These are phyloP conservation scores for Saccharomycopsis schoenii DNA, from an alignment of 805 yeast genomes.

Conservation along the genomic window DNA sequence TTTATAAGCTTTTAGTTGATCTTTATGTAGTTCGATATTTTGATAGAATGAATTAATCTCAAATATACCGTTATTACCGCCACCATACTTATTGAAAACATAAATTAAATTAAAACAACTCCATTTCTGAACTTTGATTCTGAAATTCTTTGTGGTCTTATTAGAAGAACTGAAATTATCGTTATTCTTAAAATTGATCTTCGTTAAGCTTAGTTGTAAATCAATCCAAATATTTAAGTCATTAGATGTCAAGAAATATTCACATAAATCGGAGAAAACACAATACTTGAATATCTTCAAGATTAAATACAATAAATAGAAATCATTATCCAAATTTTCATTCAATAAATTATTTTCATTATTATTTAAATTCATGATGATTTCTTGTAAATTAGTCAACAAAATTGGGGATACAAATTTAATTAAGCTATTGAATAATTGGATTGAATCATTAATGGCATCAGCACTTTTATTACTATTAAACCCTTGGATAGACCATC, in stretches of 20 bases:
- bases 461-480: slow-evolving; percentile 24
- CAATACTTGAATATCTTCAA: slow-evolving; percentile 58
- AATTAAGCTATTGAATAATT: slow-evolving; percentile 9
- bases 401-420: slow-evolving; percentile 13
- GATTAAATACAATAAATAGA: slow-evolving; percentile 42
- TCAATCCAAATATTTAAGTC: slow-evolving; percentile 52
- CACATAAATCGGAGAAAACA: slow-evolving; percentile 51
- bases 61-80: slow-evolving; percentile 23
- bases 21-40: slow-evolving; percentile 10
- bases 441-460: slow-evolving; percentile 10
- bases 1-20: slow-evolving; percentile 5
- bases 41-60: slow-evolving; percentile 21
- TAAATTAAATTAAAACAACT: slow-evolving; percentile 68
- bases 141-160: slow-evolving; percentile 36
- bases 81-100: slow-evolving; percentile 50
- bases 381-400: slow-evolving; percentile 1
- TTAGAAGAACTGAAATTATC: slow-evolving; percentile 34
- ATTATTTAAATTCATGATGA: not conserved
- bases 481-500: slow-evolving; percentile 21
- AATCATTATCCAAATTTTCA: not conserved
- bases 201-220: slow-evolving; percentile 51
- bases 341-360: not conserved
- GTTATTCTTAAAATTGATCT: slow-evolving; percentile 44
- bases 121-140: slow-evolving; percentile 83
- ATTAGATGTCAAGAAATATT: slow-evolving; percentile 31